phyloP scores from a whole-genome alignment of 2,329 filamentous ascomycete species.

The Colletotrichum camelliae region DNA sequence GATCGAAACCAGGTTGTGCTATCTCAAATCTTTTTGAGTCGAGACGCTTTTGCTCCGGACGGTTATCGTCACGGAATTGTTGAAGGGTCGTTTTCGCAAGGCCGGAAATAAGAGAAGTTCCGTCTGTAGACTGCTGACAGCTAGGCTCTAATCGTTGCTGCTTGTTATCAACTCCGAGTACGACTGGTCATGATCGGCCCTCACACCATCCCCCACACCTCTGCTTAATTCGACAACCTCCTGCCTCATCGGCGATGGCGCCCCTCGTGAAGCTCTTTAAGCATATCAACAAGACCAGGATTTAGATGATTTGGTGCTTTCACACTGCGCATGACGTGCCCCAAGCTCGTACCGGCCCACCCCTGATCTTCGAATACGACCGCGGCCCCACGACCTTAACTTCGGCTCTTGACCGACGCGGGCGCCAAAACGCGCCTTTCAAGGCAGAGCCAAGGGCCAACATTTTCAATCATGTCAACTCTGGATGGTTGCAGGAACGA shows the following conservation, averaged over 20 bases:
- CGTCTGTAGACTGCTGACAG: not conserved
- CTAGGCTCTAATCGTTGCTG: not conserved
- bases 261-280: not conserved
- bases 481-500: not conserved
- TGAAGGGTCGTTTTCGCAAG: not conserved
- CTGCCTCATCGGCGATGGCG: not conserved
- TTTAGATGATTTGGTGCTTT: not conserved
- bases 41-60: not conserved
- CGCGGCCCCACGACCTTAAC: slow-evolving; percentile 4
- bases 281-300: not conserved
- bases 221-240: not conserved
- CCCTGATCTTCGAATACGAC: slow-evolving; percentile 6
- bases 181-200: not conserved
- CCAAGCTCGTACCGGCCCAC: not conserved
- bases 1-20: slow-evolving; percentile 1
- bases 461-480: not conserved
- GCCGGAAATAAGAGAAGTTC: not conserved
- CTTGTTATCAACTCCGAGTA: not conserved
- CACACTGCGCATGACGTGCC: not conserved
- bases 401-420: not conserved
- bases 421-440: not conserved
- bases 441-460: not conserved
- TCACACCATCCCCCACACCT: not conserved
- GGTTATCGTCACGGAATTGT: not conserved
- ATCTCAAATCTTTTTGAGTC: not conserved